Conservation (phyloP, 208 protist genomes). For the Leishmania gerbilli region DNA sequence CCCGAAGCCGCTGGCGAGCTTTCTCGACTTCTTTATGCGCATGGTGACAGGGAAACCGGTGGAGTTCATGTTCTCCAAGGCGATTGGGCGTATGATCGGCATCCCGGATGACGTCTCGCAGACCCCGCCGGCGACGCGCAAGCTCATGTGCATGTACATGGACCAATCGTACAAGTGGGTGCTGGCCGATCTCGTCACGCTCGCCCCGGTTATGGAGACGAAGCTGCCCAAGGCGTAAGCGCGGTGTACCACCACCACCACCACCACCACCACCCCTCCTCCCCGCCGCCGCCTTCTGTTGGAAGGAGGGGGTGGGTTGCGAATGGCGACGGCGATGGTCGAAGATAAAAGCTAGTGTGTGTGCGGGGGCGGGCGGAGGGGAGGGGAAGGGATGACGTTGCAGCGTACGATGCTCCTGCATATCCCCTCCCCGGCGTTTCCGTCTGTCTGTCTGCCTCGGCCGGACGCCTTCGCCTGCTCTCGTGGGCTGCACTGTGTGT, state of each 20-base stretch:
- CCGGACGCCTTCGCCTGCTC: not conserved
- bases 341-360: no score
- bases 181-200: slow-evolving; percentile 55
- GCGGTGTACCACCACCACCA: not conserved
- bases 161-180: slow-evolving; percentile 62
- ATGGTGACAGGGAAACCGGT: slow-evolving; percentile 66
- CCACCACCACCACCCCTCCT: not conserved
- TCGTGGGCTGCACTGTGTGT: not conserved
- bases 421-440: not conserved
- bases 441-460: not conserved
- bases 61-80: slow-evolving; percentile 60
- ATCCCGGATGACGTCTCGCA: slow-evolving; percentile 58
- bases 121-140: slow-evolving; percentile 61
- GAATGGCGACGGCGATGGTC: no score
- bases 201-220: slow-evolving; percentile 29
- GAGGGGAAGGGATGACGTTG: not conserved
- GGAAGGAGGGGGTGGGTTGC: not conserved
- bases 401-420: not conserved
- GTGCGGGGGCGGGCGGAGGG: not conserved
- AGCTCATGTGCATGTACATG: slow-evolving; percentile 81
- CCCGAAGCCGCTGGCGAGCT: slow-evolving; percentile 35
- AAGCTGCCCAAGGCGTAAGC: slow-evolving; percentile 29
- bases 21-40: slow-evolving; percentile 70
- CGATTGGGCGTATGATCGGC: slow-evolving; percentile 49
- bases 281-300: not conserved